Conservation (phyloP, 2,329 filamentous ascomycete genomes). For the Colletotrichum sp. region DNA sequence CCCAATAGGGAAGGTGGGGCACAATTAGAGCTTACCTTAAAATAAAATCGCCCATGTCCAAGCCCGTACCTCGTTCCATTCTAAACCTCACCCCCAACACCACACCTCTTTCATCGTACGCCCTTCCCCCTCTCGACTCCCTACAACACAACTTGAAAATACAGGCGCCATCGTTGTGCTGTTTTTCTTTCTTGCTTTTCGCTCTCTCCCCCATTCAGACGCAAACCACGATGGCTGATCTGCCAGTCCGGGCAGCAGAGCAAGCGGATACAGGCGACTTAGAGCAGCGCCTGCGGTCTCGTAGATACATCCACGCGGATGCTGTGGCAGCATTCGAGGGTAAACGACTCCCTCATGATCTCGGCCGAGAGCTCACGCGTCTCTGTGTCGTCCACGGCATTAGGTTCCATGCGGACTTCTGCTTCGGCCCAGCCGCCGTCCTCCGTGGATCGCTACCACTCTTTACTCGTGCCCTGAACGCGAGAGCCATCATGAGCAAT, state of each 20-base stretch:
- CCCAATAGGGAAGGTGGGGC: too few species aligned
- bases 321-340: not conserved
- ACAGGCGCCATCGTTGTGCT: too few species aligned
- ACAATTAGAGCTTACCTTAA: too few species aligned
- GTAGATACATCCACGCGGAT: not conserved
- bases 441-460: not conserved
- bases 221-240: not conserved
- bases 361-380: not conserved
- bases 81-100: too few species aligned
- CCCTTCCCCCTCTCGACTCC: too few species aligned
- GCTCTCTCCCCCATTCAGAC: too few species aligned
- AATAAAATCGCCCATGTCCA: too few species aligned
- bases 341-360: not conserved
- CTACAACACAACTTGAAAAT: too few species aligned
- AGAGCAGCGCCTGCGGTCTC: not conserved
- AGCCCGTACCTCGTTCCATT: too few species aligned
- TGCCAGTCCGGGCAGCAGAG: not conserved
- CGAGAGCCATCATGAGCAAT: conserved; percentile 41
- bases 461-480: conserved; percentile 26
- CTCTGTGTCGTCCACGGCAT: not conserved
- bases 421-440: not conserved
- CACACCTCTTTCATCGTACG: too few species aligned
- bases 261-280: not conserved
- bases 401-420: not conserved
- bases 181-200: too few species aligned